Conservation (phyloP, 495 filamentous ascomycete species). For the Choiromyces venosus region DNA sequence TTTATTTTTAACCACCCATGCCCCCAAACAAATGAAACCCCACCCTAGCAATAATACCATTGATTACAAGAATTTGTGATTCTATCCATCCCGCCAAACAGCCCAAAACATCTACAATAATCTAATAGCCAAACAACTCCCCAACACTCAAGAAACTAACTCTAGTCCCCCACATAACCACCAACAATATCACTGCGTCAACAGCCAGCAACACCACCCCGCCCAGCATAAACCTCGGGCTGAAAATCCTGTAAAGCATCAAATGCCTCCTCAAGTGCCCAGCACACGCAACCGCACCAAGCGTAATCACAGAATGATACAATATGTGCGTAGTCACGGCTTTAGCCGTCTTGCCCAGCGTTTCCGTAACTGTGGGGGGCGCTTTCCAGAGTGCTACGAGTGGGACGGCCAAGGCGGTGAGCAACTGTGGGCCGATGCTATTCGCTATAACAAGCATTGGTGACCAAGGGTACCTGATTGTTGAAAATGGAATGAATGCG, state of each 20-base stretch:
- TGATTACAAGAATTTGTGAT: neutral
- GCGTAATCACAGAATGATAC: conserved; percentile 71
- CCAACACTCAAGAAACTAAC: conserved; percentile 69
- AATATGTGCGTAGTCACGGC: conserved; percentile 67
- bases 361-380: conserved; percentile 46
- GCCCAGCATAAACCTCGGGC: conserved; percentile 81
- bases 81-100: neutral
- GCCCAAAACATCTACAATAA: neutral
- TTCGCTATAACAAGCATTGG: conserved; percentile 78
- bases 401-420: conserved; percentile 71
- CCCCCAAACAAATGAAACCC: neutral
- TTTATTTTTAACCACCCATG: neutral
- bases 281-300: conserved; percentile 79
- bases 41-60: neutral
- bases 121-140: conserved; percentile 69
- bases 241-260: conserved; percentile 96
- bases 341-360: conserved; percentile 64
- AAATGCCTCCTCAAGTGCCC: conserved; percentile 80
- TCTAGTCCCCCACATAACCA: conserved; percentile 65
- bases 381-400: conserved; percentile 81
- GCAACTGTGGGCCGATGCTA: conserved; percentile 80
- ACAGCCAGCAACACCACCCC: conserved; percentile 65
- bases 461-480: conserved; percentile 81
- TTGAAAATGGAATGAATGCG: conserved; percentile 84
- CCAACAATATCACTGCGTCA: conserved; percentile 64